phyloP scores from a whole-genome alignment of 305 asterid species.

The Fraxinus nigra region DNA sequence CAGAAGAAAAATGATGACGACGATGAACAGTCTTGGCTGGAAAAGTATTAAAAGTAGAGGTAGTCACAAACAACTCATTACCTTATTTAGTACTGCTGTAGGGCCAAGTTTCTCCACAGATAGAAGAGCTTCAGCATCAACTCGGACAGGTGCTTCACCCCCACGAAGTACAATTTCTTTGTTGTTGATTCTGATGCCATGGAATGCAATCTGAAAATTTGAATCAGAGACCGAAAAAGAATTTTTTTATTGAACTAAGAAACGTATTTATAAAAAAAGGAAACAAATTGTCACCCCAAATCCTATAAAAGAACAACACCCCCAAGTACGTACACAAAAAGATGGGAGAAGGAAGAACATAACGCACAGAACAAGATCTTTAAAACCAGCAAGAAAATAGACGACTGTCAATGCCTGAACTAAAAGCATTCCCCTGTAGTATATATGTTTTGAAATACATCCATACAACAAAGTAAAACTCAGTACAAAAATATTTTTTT shows the following conservation, averaged over 20 bases:
- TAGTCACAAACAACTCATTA: conserved; percentile 22
- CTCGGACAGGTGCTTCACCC: conserved; percentile 87
- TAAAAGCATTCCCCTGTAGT: background rate
- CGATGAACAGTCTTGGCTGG: background rate
- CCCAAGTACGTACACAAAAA: conserved; percentile 2
- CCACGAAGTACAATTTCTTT: conserved; percentile 81
- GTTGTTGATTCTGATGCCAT: conserved; percentile 77
- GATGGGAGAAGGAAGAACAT: background rate
- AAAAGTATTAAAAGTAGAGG: background rate
- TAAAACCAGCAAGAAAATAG: conserved; percentile 14
- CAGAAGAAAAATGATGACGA: conserved; percentile 1
- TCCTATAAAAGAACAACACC: conserved; percentile 15
- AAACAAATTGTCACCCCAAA: conserved; percentile 11
- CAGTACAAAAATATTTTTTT: background rate
- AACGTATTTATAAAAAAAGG: conserved; percentile 4
- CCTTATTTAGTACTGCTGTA: conserved; percentile 83
- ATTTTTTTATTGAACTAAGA: conserved; percentile 7
- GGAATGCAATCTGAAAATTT: conserved; percentile 67
- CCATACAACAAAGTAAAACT: background rate
- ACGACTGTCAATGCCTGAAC: background rate
- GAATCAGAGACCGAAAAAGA: conserved; percentile 28
- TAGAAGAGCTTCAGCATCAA: conserved; percentile 85
- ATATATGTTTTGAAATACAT: background rate
- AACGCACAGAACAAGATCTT: conserved; percentile 6
- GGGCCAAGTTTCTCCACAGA: conserved; percentile 84